A percentile compares a stretch with the other conserved stretches of the same genome.
phyloP scores from a whole-genome alignment of 2,329 filamentous ascomycete genomes.

The Nemania bipapillata region DNA sequence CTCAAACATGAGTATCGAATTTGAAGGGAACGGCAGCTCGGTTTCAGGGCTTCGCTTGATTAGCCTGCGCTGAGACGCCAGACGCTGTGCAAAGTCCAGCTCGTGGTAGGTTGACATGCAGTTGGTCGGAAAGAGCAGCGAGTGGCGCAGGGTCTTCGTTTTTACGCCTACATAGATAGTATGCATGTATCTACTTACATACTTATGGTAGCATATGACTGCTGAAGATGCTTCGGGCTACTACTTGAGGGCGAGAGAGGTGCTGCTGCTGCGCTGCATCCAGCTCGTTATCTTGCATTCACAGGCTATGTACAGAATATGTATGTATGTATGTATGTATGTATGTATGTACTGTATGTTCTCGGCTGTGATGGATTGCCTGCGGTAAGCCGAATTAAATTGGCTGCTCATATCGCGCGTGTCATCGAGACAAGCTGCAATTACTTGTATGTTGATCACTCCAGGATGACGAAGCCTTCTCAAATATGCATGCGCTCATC shows the following conservation, averaged over 20 bases:
- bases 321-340: no score
- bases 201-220: no score
- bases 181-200: no score
- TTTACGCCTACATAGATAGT: conserved; percentile 14
- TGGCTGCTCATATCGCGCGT: conserved; percentile 20
- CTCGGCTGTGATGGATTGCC: conserved; percentile 4
- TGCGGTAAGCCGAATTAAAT: conserved; percentile 21
- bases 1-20: background rate
- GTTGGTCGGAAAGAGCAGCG: conserved; percentile 29
- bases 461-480: conserved; percentile 32
- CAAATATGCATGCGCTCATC: conserved; percentile 25
- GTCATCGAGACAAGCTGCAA: conserved; percentile 23
- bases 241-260: conserved; percentile 9
- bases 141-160: conserved; percentile 31
- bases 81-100: conserved; percentile 24
- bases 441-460: conserved; percentile 21
- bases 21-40: background rate
- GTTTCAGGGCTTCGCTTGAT: background rate
- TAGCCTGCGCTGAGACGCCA: conserved; percentile 23
- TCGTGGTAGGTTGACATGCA: conserved; percentile 27
- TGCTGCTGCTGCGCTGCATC: no score
- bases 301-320: no score
- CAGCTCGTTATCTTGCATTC: conserved; percentile 30
- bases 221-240: conserved; percentile 21
- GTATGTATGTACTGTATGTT: no score